phyloP scores from a whole-genome alignment of 495 filamentous ascomycete genomes.

The Ramalina peruviana region DNA sequence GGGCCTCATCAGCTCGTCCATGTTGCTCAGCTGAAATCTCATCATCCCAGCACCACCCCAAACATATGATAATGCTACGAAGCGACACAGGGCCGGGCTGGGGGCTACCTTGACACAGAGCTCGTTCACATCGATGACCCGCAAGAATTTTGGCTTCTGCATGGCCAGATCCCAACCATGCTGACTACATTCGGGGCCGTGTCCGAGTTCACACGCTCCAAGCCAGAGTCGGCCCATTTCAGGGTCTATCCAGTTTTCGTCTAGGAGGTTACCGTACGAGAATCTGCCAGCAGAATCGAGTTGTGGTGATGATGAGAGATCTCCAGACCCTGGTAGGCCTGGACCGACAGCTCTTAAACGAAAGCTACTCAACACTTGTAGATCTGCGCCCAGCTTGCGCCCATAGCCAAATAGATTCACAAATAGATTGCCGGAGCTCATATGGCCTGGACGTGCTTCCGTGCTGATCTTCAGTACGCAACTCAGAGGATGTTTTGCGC shows the following conservation, averaged over 20 bases:
- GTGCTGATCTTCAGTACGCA: conserved; percentile 1
- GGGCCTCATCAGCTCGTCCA: not conserved
- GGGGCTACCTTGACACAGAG: not conserved
- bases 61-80: not conserved
- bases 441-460: not conserved
- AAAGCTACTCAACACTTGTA: not conserved
- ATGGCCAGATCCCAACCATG: conserved; percentile 1
- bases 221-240: not conserved
- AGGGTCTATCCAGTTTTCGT: conserved; percentile 1
- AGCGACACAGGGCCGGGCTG: not conserved
- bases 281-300: not conserved
- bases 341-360: not conserved
- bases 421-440: not conserved
- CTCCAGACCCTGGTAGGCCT: not conserved
- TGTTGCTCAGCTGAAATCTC: not conserved
- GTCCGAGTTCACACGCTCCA: not conserved
- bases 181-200: not conserved
- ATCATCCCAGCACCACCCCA: not conserved
- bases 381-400: not conserved
- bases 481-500: not conserved
- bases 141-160: conserved; percentile 1
- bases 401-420: not conserved
- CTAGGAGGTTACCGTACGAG: not conserved
- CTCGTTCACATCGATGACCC: not conserved
- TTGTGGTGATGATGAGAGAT: not conserved